Evolutionary conservation across 768 basidiomycete species (phyloP), one percentile per base, ranked within the genome.

Genomic region (Lentinula sp.): DNA sequence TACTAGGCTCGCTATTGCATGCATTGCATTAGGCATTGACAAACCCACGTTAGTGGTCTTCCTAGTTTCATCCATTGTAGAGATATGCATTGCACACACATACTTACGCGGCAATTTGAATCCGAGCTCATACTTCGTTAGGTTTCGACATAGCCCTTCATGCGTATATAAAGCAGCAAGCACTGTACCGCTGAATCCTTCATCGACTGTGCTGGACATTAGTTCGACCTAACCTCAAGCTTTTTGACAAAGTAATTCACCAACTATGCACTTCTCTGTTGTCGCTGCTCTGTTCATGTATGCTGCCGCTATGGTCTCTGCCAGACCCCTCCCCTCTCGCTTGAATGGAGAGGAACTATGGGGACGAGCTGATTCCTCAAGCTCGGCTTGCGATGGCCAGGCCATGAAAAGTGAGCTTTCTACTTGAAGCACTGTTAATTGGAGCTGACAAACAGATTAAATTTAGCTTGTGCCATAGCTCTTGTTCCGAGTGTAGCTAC

Each of bases 161-260:
- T 11, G 15, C 16, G 21, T 2, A 39, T 54, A 54, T 39, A 54
- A 54, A 18, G 18, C n/a, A 21, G 18, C 34, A 54, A 21, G 18
- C 16, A 54, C n/a, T n/a, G n/a, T 54, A 13, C 18, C 5, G 10
- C 53, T 39, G 7, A 21, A 3, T 37, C 16, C 21, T 45, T 31
- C 28, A 43, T 57, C 56, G 56, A 57, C 56, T 57, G 39, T 57
- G 56, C 56, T 57, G 56, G 56, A 43, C 56, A 57, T 35, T 57
- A 31, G 23, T 16, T 57, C 56, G 56, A 57, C 23, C 16, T 9
- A 43, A 56, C 3, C 31, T 52, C 34, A 16, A 15, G 7, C 35
- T 37, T 37, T 57, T 57, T 46, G 56, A 43, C 45, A 46, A 57
- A 57, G 42, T 46, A 18, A 13, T n/a, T 35, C 21, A 18, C 39